Evolutionary conservation across 2,329 filamentous ascomycete genomes (phyloP).

Genomic region (Colletotrichum sp.): DNA sequence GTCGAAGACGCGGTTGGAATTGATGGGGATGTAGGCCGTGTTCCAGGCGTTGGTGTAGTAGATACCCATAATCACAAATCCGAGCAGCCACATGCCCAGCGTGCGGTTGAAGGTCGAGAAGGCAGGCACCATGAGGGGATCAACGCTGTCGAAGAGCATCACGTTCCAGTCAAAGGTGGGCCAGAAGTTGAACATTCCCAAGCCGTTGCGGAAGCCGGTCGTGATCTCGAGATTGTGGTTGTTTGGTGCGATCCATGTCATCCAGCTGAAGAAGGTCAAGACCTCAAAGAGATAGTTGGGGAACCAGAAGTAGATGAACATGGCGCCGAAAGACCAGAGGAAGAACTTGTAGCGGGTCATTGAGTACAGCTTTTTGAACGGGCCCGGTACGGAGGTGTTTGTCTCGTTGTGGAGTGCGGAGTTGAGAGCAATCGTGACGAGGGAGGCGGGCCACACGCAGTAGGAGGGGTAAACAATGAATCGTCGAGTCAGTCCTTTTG

Average conservation of each 20-base stretch:
- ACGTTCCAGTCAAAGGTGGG: conserved; percentile 51
- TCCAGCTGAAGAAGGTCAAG: conserved; percentile 55
- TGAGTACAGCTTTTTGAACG: conserved; percentile 43
- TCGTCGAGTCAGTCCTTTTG: conserved; percentile 38
- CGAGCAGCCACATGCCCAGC: conserved; percentile 31
- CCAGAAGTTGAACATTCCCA: conserved; percentile 49
- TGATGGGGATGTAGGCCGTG: conserved; percentile 44
- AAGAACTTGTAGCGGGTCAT: conserved; percentile 55
- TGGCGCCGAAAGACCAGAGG: conserved; percentile 43
- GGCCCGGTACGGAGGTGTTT: conserved; percentile 44
- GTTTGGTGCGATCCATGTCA: conserved; percentile 56
- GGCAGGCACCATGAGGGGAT: conserved; percentile 33
- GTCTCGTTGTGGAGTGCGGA: conserved; percentile 50
- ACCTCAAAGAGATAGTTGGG: conserved; percentile 56
- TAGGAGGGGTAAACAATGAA: conserved; percentile 59
- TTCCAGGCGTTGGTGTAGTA: conserved; percentile 39
- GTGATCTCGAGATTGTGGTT: conserved; percentile 41
- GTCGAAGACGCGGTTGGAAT: conserved; percentile 43
- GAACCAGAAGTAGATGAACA: conserved; percentile 62
- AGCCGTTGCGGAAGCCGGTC: conserved; percentile 39
- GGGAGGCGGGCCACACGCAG: conserved; percentile 58
- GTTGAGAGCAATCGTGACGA: conserved; percentile 57
- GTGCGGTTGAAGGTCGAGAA: conserved; percentile 41
- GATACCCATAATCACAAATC: conserved; percentile 32
- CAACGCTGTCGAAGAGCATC: conserved; percentile 32